phyloP scores from a whole-genome alignment of 441 rosid species.

The Euphorbia celastroides region DNA sequence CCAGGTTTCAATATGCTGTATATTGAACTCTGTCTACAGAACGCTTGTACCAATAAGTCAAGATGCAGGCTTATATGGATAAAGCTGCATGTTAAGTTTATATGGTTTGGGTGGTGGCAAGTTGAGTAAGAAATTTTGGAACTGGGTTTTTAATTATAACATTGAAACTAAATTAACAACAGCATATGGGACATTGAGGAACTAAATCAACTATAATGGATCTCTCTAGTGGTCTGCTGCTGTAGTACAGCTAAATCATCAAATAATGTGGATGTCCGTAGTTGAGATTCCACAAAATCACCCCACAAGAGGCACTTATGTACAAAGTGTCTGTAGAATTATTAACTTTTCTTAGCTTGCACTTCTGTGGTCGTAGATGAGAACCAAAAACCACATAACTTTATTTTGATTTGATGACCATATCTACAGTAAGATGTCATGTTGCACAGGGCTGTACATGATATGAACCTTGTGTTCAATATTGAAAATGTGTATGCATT shows the following conservation, averaged over 20 bases:
- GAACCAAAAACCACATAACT: not conserved
- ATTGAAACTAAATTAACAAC: not conserved
- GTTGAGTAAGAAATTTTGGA: not conserved
- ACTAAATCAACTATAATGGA: not conserved
- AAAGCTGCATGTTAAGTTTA: conserved; percentile 2
- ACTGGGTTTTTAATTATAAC: not conserved
- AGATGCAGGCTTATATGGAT: not conserved
- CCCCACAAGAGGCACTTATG: not conserved
- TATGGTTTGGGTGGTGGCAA: not conserved
- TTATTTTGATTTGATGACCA: not conserved
- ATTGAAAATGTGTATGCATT: not conserved
- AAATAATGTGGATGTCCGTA: not conserved
- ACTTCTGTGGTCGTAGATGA: not conserved
- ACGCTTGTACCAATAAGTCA: not conserved
- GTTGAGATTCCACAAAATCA: not conserved
- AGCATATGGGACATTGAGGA: not conserved
- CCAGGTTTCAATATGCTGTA: not conserved
- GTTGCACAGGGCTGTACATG: not conserved
- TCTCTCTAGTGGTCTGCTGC: not conserved
- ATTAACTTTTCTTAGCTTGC: not conserved
- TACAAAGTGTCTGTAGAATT: not conserved
- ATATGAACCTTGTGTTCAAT: not conserved
- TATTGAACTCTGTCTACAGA: not conserved
- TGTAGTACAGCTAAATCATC: not conserved
- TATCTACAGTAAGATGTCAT: not conserved